These are phyloP conservation scores for Diacronema lutheri DNA, from an alignment of 78 protist species.

Conservation along the genomic window DNA sequence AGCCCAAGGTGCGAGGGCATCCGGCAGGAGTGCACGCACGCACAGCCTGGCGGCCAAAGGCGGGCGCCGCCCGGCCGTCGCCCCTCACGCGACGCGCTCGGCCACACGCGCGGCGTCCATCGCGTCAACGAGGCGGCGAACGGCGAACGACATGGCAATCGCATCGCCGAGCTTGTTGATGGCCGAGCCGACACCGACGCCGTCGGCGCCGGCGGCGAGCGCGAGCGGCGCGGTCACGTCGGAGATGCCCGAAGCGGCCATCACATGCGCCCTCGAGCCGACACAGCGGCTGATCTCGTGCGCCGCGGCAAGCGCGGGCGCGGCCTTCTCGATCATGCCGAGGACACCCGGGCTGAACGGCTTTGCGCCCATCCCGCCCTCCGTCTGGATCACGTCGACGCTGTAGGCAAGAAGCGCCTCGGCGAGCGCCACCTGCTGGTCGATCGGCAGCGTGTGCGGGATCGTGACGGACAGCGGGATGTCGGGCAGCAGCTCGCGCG, in stretches of 20 bases:
- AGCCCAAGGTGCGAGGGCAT: too few species aligned
- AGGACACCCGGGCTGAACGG: not conserved
- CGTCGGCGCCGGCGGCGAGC: not conserved
- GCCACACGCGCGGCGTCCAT: too few species aligned
- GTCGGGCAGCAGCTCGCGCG: not conserved
- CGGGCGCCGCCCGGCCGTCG: too few species aligned
- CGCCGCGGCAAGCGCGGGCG: slow-evolving; percentile 20
- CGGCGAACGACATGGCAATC: not conserved
- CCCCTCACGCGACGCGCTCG: too few species aligned
- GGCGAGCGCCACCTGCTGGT: slow-evolving; percentile 17
- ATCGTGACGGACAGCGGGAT: slow-evolving; percentile 10
- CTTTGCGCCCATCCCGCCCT: slow-evolving; percentile 7
- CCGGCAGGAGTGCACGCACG: too few species aligned
- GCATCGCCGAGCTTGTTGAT: slow-evolving; percentile 4
- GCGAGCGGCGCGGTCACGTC: slow-evolving; percentile 22
- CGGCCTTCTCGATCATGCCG: slow-evolving; percentile 30
- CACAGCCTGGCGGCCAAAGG: too few species aligned
- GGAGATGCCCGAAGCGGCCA: slow-evolving; percentile 30
- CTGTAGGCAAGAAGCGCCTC: not conserved
- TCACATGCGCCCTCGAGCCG: not conserved
- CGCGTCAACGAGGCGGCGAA: too few species aligned
- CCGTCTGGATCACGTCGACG: slow-evolving; percentile 22
- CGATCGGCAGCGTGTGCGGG: slow-evolving; percentile 22
- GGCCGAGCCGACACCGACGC: slow-evolving; percentile 25
- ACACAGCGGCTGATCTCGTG: not conserved